Evolutionary conservation across 352 stramenopile genomes (phyloP).

Genomic region (Phytophthora fragariaefolia): DNA sequence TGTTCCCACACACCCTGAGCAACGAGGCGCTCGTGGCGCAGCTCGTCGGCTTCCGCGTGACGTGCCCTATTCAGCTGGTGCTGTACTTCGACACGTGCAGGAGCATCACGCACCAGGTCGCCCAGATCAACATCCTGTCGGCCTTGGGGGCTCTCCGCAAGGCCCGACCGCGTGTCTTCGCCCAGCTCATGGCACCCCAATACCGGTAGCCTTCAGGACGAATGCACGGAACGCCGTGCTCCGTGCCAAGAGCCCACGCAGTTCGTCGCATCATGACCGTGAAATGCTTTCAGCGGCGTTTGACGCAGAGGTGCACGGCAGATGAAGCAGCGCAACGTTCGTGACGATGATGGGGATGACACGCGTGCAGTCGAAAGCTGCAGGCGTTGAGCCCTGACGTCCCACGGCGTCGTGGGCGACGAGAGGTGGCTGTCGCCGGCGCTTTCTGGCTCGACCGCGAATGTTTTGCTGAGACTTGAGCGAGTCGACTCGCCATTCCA

Average conservation of each 20-base stretch:
- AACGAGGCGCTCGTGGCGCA: background rate
- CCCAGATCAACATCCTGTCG: conserved; percentile 1
- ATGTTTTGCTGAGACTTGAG: background rate
- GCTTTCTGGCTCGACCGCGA: conserved; percentile 8
- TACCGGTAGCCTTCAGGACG: background rate
- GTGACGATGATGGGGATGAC: too few species aligned
- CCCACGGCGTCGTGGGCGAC: background rate
- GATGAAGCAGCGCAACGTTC: too few species aligned
- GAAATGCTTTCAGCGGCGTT: conserved; percentile 20
- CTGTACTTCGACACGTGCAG: conserved; percentile 7
- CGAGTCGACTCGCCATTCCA: conserved; percentile 7
- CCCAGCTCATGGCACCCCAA: background rate
- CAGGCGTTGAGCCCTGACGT: too few species aligned
- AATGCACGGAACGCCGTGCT: too few species aligned
- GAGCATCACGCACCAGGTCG: conserved; percentile 1
- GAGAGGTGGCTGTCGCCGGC: conserved; percentile 4
- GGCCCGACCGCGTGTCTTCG: background rate
- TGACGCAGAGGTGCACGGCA: conserved; percentile 13
- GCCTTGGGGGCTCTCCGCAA: conserved; percentile 1
- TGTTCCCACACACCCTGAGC: background rate
- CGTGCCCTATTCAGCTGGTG: background rate
- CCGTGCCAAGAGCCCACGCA: too few species aligned
- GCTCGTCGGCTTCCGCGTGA: background rate
- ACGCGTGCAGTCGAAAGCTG: too few species aligned
- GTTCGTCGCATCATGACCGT: too few species aligned